Conservation (phyloP, 31 red algal genomes). For the Asparagopsis taxiformis region DNA sequence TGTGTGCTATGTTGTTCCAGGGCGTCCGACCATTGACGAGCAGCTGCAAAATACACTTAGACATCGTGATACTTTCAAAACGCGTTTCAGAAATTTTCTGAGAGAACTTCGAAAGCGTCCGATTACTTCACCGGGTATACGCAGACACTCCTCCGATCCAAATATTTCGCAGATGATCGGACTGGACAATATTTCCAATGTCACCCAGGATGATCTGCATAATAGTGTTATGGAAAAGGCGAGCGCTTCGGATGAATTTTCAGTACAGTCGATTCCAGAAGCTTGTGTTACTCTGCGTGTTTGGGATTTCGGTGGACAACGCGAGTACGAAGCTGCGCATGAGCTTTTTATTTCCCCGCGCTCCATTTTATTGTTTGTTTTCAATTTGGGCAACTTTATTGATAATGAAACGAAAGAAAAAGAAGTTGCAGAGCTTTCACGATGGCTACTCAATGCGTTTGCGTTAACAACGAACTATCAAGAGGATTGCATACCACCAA, state of each 20-base stretch:
- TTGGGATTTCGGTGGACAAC: conserved; percentile 9
- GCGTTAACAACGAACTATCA: background rate
- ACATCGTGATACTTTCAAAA: background rate
- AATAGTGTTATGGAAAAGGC: no score
- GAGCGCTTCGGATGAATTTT: no score
- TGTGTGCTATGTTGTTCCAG: background rate
- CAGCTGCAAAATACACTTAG: background rate
- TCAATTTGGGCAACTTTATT: background rate
- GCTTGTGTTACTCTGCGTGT: background rate
- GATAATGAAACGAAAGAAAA: background rate
- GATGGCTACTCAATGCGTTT: background rate
- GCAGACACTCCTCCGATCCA: no score
- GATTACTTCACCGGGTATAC: background rate
- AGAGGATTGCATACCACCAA: background rate
- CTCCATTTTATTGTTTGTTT: conserved; percentile 1
- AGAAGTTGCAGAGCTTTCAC: background rate
- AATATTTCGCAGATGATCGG: no score
- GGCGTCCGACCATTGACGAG: background rate
- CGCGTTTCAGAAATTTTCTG: background rate
- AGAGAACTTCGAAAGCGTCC: background rate
- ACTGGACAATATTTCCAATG: no score
- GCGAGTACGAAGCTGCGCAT: conserved; percentile 7
- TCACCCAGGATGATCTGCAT: no score
- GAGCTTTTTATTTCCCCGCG: conserved; percentile 7
- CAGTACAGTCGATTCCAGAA: no score